These are phyloP conservation scores for Daedaleopsis sinensis DNA, from an alignment of 768 basidiomycete genomes.

Conservation along the genomic window DNA sequence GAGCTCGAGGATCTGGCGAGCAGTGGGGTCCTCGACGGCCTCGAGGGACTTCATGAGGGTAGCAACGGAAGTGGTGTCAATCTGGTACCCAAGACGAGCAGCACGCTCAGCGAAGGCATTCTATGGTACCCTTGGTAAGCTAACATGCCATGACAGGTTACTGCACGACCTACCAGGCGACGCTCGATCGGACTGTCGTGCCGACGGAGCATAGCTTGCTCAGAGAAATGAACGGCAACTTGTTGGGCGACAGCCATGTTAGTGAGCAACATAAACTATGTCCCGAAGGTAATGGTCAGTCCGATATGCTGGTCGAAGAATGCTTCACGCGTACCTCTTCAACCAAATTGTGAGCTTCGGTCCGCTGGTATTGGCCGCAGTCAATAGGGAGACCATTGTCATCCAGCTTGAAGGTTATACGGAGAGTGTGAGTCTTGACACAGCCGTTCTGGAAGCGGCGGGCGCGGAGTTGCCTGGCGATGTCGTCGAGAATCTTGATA, in stretches of 20 bases:
- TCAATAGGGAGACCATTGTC: constrained; percentile 80
- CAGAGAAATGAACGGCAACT: constrained; percentile 91
- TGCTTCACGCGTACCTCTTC: constrained; percentile 70
- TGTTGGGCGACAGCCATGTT: constrained; percentile 92
- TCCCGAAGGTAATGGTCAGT: background rate
- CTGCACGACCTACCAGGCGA: constrained; percentile 63
- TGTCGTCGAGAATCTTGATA: constrained; percentile 63
- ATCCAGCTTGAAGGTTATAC: constrained; percentile 79
- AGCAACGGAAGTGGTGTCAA: constrained; percentile 80
- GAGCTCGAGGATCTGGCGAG: constrained; percentile 78
- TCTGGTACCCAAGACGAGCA: constrained; percentile 75
- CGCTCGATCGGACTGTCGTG: constrained; percentile 94
- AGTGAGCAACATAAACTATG: constrained; percentile 90
- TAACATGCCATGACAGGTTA: background rate
- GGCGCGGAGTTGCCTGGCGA: constrained; percentile 73
- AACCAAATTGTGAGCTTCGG: constrained; percentile 78
- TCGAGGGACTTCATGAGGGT: constrained; percentile 85
- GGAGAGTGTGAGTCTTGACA: constrained; percentile 67
- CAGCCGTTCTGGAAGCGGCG: constrained; percentile 83
- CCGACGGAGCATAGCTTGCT: constrained; percentile 94
- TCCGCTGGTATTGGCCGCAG: constrained; percentile 64
- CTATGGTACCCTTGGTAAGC: constrained; percentile 40
- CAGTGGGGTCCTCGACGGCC: constrained; percentile 70
- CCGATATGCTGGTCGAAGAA: background rate
- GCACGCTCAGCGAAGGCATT: constrained; percentile 81